phyloP scores from a whole-genome alignment of 495 filamentous ascomycete species.

The Tetracladium marchalianum region DNA sequence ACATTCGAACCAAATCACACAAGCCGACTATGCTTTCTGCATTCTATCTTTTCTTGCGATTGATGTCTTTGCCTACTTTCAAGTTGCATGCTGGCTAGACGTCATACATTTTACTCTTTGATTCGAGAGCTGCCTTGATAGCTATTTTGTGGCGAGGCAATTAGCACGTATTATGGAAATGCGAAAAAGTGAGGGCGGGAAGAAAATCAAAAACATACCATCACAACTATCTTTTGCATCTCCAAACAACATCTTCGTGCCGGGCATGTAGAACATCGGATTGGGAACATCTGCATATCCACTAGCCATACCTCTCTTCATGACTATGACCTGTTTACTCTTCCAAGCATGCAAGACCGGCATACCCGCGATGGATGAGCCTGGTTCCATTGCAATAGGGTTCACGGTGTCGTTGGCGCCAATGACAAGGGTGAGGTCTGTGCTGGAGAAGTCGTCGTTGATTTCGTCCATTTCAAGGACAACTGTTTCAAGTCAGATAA shows the following conservation, averaged over 20 bases:
- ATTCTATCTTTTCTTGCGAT: too few species aligned
- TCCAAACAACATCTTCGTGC: constrained; percentile 76
- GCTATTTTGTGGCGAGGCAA: too few species aligned
- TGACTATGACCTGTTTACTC: constrained; percentile 79
- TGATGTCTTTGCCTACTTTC: too few species aligned
- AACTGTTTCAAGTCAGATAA: constrained; percentile 26
- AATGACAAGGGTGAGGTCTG: constrained; percentile 76
- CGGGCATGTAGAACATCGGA: constrained; percentile 80
- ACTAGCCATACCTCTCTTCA: constrained; percentile 75
- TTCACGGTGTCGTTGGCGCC: constrained; percentile 84
- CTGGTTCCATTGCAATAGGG: constrained; percentile 69
- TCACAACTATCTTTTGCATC: constrained; percentile 75
- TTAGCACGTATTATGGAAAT: not conserved
- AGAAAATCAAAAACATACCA: constrained; percentile 34
- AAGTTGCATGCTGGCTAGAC: constrained; percentile 4
- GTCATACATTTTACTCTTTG: constrained; percentile 29
- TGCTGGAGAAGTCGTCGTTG: constrained; percentile 75
- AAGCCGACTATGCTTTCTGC: too few species aligned
- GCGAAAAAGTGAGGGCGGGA: not conserved
- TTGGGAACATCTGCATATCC: constrained; percentile 83
- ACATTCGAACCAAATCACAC: too few species aligned
- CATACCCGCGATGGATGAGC: constrained; percentile 75
- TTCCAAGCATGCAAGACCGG: constrained; percentile 81
- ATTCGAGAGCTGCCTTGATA: constrained; percentile 42
- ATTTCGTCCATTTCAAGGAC: constrained; percentile 87